Percentiles rank a stretch among this genome's conserved stretches.
phyloP scores from a whole-genome alignment of 202 grass and related monocot genomes.

The Eragrostis tef region DNA sequence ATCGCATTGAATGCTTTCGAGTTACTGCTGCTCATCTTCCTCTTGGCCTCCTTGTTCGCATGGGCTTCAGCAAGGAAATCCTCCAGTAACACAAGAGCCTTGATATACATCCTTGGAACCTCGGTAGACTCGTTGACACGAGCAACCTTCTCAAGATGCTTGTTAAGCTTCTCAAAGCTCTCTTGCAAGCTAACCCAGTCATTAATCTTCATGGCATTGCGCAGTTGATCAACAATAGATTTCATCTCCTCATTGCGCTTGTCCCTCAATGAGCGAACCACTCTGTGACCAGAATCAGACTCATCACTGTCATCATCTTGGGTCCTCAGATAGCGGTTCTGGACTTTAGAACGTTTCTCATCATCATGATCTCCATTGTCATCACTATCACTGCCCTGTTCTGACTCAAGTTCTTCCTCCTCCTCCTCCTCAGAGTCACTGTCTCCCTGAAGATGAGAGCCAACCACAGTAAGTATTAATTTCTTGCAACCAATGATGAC shows the following conservation, averaged over 20 bases:
- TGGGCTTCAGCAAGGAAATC: constrained; percentile 82
- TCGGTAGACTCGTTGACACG: constrained; percentile 83
- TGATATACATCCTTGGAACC: constrained; percentile 78
- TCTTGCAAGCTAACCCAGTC: constrained; percentile 93
- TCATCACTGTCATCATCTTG: constrained; percentile 72
- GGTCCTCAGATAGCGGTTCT: constrained; percentile 61
- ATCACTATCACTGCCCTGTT: constrained; percentile 51
- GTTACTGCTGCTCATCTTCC: constrained; percentile 98
- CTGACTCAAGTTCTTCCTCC: constrained; percentile 44
- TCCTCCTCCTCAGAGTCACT: constrained; percentile 84
- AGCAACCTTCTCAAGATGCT: constrained; percentile 91
- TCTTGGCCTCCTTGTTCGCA: constrained; percentile 95
- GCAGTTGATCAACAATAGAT: constrained; percentile 85
- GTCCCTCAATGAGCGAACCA: constrained; percentile 75
- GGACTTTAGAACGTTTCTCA: not conserved
- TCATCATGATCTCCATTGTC: constrained; percentile 37
- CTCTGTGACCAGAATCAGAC: constrained; percentile 65
- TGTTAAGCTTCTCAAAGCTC: constrained; percentile 92
- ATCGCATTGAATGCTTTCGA: constrained; percentile 73
- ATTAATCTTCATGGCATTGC: constrained; percentile 93
- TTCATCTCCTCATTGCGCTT: constrained; percentile 90
- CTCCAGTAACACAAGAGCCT: constrained; percentile 78
- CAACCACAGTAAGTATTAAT: not conserved
- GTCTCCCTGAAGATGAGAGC: constrained; percentile 58
- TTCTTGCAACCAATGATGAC: not conserved